Conservation (phyloP, 371 early-diverging fungal genomes). For the Haplosporangium sp. region DNA sequence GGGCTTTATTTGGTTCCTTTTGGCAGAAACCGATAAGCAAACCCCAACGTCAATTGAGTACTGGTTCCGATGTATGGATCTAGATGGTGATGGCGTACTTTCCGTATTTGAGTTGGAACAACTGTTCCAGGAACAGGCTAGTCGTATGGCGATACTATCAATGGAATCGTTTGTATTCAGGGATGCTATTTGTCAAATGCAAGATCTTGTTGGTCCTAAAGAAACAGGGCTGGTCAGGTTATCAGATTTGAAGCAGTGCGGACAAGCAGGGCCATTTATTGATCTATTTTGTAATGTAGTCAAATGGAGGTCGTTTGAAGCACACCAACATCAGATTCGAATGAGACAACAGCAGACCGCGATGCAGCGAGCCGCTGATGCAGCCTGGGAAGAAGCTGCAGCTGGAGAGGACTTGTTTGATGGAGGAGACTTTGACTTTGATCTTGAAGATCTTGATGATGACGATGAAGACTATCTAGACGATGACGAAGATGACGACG, state of each 20-base stretch:
- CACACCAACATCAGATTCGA: conserved; percentile 53
- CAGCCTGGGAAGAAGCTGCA: conserved; percentile 51
- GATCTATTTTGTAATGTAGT: conserved; percentile 82
- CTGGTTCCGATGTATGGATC: conserved; percentile 94
- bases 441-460: conserved; percentile 13
- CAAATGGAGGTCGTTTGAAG: conserved; percentile 51
- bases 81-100: conserved; percentile 90
- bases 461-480: conserved; percentile 21
- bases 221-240: conserved; percentile 66
- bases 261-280: conserved; percentile 70
- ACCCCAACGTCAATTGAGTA: conserved; percentile 85
- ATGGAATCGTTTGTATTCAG: conserved; percentile 74
- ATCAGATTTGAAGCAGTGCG: conserved; percentile 72
- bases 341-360: conserved; percentile 56
- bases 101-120: conserved; percentile 86
- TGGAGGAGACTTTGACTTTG: conserved; percentile 22
- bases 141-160: conserved; percentile 71
- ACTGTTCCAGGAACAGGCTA: conserved; percentile 87
- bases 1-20: conserved; percentile 76
- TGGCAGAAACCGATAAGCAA: conserved; percentile 90
- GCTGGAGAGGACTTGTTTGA: conserved; percentile 39
- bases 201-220: conserved; percentile 75
- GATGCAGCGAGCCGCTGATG: conserved; percentile 55
- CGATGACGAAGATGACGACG: conserved; percentile 19
- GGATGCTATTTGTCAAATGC: conserved; percentile 81